A percentile compares a stretch with the other conserved stretches of the same genome.
These are phyloP conservation scores for Tuber aestivum DNA, from an alignment of 495 filamentous ascomycete genomes.

Conservation along the genomic window DNA sequence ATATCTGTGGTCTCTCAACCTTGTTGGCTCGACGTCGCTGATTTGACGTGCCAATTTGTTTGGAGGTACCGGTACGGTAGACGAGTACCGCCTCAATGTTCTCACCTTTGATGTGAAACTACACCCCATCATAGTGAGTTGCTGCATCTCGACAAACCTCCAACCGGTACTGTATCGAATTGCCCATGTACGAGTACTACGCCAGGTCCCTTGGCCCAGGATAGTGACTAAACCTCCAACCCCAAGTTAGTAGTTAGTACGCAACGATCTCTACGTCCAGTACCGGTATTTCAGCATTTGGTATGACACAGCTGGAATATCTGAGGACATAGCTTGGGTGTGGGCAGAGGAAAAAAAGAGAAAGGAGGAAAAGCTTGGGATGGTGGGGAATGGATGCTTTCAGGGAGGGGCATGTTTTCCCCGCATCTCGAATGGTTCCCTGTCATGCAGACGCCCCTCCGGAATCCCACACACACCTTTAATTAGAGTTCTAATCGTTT, in stretches of 20 bases:
- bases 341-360: conserved; percentile 6
- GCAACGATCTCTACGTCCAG: conserved; percentile 4
- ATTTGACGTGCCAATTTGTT: not conserved
- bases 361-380: not conserved
- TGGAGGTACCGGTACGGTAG: not conserved
- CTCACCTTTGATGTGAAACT: not conserved
- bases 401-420: conserved; percentile 34
- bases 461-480: conserved; percentile 1
- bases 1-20: not conserved
- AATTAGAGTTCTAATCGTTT: too few relatives aligned
- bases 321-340: not conserved
- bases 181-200: not conserved
- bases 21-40: not conserved
- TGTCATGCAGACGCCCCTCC: conserved; percentile 36
- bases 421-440: conserved; percentile 35
- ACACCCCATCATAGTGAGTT: not conserved
- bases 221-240: conserved; percentile 2
- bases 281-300: too few relatives aligned
- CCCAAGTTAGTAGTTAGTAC: not conserved
- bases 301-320: conserved; percentile 7
- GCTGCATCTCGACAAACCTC: not conserved
- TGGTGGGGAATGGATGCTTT: conserved; percentile 22
- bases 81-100: not conserved
- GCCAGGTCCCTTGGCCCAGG: not conserved
- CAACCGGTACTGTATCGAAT: not conserved